phyloP scores from a whole-genome alignment of 2,329 filamentous ascomycete genomes.

The Aspergillus fumigatiaffinis region DNA sequence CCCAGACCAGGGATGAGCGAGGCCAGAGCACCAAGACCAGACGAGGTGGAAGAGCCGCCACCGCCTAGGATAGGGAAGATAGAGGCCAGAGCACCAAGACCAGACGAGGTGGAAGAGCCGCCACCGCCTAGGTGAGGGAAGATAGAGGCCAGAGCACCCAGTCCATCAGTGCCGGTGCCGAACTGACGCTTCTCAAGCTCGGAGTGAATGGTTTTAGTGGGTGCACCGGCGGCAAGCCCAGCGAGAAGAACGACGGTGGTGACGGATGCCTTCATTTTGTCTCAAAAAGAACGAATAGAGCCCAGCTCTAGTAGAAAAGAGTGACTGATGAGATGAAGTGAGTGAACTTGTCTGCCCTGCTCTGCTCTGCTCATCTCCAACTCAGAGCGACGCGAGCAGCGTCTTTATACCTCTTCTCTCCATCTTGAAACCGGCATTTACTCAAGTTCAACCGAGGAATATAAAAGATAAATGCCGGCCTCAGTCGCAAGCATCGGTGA shows the following conservation, averaged over 20 bases:
- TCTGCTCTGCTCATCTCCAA: too few relatives aligned
- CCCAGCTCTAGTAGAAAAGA: constrained; percentile 12
- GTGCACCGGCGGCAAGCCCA: constrained; percentile 22
- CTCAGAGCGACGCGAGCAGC: neutral
- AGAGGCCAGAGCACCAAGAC: neutral
- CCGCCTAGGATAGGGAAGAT: neutral
- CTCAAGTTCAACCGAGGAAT: neutral
- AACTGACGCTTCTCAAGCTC: constrained; percentile 19
- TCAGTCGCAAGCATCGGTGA: neutral
- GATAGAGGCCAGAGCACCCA: constrained; percentile 11
- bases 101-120: neutral
- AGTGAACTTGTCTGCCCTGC: too few relatives aligned
- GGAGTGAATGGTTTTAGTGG: constrained; percentile 5
- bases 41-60: neutral
- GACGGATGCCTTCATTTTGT: constrained; percentile 21
- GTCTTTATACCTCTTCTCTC: neutral
- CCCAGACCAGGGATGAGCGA: neutral
- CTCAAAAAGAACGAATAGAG: constrained; percentile 5
- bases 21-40: neutral
- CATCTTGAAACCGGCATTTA: neutral
- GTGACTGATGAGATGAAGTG: neutral
- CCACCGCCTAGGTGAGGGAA: constrained; percentile 3
- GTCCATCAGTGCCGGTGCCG: constrained; percentile 5
- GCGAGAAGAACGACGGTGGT: constrained; percentile 18
- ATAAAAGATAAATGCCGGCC: neutral